Percentiles rank a stretch among this genome's conserved stretches.
Evolutionary conservation across 176 grass and related monocot genomes (phyloP).

Genomic region (Juncus effusus): DNA sequence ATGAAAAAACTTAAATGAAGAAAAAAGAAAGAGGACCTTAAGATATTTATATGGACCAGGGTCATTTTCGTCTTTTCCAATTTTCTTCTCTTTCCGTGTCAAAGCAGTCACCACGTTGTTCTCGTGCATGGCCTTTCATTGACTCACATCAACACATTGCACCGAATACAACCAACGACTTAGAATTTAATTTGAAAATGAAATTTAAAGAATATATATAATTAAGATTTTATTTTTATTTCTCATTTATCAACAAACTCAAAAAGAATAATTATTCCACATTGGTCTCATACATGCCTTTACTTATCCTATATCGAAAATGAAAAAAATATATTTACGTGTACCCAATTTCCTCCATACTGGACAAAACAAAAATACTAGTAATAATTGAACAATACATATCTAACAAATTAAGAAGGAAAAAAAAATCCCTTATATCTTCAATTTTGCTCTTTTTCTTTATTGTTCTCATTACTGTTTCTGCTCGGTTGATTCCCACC

Average conservation of each 20-base stretch:
- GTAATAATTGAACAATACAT: slow-evolving; percentile 23
- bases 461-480: slow-evolving; percentile 24
- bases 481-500: slow-evolving; percentile 32
- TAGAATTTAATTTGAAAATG: not conserved
- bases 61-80: not conserved
- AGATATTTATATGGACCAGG: too few species aligned
- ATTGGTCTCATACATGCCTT: slow-evolving; percentile 6
- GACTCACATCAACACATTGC: slow-evolving; percentile 7
- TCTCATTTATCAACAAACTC: slow-evolving; percentile 38
- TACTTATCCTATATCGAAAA: slow-evolving; percentile 18
- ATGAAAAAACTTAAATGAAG: not conserved
- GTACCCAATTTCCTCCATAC: slow-evolving; percentile 22
- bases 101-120: slow-evolving; percentile 38
- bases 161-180: not conserved
- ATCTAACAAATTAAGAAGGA: slow-evolving; percentile 18
- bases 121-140: slow-evolving; percentile 33
- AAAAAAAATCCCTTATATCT: slow-evolving; percentile 6
- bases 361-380: slow-evolving; percentile 14
- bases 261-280: slow-evolving; percentile 38
- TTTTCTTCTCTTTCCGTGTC: slow-evolving; percentile 35
- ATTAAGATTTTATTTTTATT: slow-evolving; percentile 23
- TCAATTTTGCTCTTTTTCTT: slow-evolving; percentile 40
- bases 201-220: slow-evolving; percentile 9
- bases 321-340: slow-evolving; percentile 21
- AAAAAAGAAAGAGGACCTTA: slow-evolving; percentile 7